Base-by-base conservation (phyloP, 257 asterid genomes). In the Penstemon newberryi region DNA sequence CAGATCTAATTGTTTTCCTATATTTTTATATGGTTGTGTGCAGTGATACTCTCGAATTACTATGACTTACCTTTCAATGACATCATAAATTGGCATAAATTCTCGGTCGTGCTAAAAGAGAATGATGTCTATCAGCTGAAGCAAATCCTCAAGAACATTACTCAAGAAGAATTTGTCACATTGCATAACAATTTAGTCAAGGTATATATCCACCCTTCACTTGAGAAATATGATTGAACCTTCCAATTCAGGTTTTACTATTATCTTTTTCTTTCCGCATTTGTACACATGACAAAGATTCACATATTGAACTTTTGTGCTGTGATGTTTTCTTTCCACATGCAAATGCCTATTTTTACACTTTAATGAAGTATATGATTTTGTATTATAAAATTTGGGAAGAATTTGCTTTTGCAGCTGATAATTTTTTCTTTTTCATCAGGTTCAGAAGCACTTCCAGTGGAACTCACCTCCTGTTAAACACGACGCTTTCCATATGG, bases 41-140 rank as follows among this genome's bases (percentile, higher is more conserved):
- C 95, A 94, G 99, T 94, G 80, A 87, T 94, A 87, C 89, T 94
- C 66, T 91, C 99, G 1, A 66, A 94, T 77, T 94, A 89, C 84
- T 94, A 94, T 53, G 95, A 94, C 80, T 78, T 94, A 79, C 99
- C 99, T 43, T 94, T 94, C 89, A 94, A 89, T 40, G 99, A 94
- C 82, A 72, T 91, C 62, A 55, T 91, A 33, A 74, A 91, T 69
- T 94, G 99, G 99, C 87, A 67, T 60, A 85, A 91, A 66, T 94
- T 94, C 55, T 56, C 96, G 37, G 95, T 94, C 62, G 77, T 94
- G 43, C 80, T 91, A 60, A 86, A 75, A 86, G 95, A 91, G 88
- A 90, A 82, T 70, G 96, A 94, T 77, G 97, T 94, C 40, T 91
- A 89, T 78, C 89, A 86, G 80, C 89, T 94, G 67, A 94, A 94